Evolutionary conservation across 768 basidiomycete species (phyloP).

Genomic region (Thelephora ganbajun): DNA sequence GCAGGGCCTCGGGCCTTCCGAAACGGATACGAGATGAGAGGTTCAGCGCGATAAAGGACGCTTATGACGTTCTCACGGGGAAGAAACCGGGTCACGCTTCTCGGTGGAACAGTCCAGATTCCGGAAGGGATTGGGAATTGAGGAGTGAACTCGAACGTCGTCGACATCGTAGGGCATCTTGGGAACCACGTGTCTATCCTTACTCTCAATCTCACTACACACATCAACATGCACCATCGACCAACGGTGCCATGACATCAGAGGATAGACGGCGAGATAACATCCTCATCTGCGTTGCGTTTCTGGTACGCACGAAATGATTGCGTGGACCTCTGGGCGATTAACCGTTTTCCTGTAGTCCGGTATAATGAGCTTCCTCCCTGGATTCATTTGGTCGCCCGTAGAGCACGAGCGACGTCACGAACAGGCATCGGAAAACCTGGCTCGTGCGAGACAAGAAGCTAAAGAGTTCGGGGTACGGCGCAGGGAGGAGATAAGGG

Average conservation of each 20-base stretch:
- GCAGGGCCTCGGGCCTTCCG: slow-evolving; percentile 25
- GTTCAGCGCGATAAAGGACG: slow-evolving; percentile 50
- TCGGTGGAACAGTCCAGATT: background rate
- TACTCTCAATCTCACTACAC: background rate
- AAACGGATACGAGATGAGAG: slow-evolving; percentile 31
- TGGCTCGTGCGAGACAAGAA: slow-evolving; percentile 44
- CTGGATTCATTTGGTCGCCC: slow-evolving; percentile 29
- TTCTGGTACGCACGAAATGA: slow-evolving; percentile 25
- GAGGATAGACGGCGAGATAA: slow-evolving; percentile 39
- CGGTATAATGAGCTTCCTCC: background rate
- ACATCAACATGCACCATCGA: background rate
- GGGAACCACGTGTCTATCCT: no score
- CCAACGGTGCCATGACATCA: slow-evolving; percentile 18
- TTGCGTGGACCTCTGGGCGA: background rate
- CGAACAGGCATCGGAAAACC: slow-evolving; percentile 36
- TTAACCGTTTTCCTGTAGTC: background rate
- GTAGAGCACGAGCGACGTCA: slow-evolving; percentile 30
- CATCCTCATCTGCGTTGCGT: slow-evolving; percentile 31
- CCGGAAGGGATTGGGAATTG: background rate
- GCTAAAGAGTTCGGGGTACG: slow-evolving; percentile 40
- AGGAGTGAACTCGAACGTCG: slow-evolving; percentile 6
- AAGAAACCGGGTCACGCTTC: slow-evolving; percentile 12
- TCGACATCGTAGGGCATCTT: background rate
- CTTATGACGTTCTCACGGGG: slow-evolving; percentile 46
- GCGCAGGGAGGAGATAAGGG: slow-evolving; percentile 35